These are phyloP conservation scores for Colletotrichum sp. DNA, from an alignment of 2,329 filamentous ascomycete genomes.

Conservation along the genomic window DNA sequence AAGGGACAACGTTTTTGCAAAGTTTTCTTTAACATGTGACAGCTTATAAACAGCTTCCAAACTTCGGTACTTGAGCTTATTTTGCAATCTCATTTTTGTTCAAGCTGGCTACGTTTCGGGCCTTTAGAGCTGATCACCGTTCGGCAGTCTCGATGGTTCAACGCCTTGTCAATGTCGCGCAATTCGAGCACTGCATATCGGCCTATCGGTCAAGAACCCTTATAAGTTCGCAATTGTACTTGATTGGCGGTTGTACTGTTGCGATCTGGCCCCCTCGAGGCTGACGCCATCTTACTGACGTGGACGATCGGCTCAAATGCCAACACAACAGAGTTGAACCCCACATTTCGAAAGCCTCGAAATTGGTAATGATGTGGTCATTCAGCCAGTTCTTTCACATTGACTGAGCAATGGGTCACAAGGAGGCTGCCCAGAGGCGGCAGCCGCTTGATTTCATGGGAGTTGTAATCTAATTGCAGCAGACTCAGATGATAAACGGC, in stretches of 20 bases:
- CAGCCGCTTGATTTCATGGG: too few species aligned
- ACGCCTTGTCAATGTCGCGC: not conserved
- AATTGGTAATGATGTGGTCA: not conserved
- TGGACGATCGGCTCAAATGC: too few species aligned
- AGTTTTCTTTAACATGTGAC: not conserved
- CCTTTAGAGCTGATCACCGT: not conserved
- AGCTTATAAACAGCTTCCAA: not conserved
- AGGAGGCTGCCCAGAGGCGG: too few species aligned
- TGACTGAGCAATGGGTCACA: too few species aligned
- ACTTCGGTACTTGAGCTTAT: not conserved
- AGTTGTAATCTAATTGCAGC: too few species aligned
- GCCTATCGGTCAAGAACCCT: too few species aligned
- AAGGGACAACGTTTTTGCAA: not conserved
- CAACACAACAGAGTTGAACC: too few species aligned
- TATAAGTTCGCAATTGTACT: too few species aligned
- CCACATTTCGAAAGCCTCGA: too few species aligned
- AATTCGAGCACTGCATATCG: not conserved
- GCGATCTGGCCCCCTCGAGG: not conserved
- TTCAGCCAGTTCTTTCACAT: not conserved
- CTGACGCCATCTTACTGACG: not conserved
- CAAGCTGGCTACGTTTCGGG: not conserved
- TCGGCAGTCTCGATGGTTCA: not conserved
- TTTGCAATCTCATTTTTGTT: not conserved
- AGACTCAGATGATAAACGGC: too few species aligned
- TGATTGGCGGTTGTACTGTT: not conserved